phyloP scores from a whole-genome alignment of 768 basidiomycete species.

The Pisolithus orientalis region DNA sequence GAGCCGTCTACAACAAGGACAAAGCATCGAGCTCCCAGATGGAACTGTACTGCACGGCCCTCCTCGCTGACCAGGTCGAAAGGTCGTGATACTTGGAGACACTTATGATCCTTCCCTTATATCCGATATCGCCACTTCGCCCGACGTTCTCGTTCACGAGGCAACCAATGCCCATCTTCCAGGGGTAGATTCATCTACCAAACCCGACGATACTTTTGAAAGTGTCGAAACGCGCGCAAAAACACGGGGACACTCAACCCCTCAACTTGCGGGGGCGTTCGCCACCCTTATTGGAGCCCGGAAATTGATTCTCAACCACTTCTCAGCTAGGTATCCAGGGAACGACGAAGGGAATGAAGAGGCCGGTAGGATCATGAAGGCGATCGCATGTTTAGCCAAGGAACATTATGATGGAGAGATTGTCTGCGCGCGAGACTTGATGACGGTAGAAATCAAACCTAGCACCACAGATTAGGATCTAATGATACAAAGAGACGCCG shows the following conservation, averaged over 20 bases:
- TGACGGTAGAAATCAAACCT: constrained; percentile 56
- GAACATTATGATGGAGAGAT: constrained; percentile 50
- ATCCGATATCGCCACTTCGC: constrained; percentile 49
- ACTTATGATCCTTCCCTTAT: constrained; percentile 76
- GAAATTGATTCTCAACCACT: constrained; percentile 74
- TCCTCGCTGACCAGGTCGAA: constrained; percentile 57
- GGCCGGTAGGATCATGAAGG: constrained; percentile 53
- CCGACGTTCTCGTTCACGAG: constrained; percentile 80
- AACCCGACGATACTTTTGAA: constrained; percentile 54
- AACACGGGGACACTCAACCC: constrained; percentile 85
- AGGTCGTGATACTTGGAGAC: constrained; percentile 79
- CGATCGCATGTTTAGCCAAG: constrained; percentile 53
- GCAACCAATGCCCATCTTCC: constrained; percentile 84
- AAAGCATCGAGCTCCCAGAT: constrained; percentile 57
- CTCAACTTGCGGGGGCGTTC: constrained; percentile 84
- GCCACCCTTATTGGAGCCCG: constrained; percentile 58
- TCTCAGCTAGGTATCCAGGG: constrained; percentile 75
- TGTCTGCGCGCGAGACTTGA: constrained; percentile 67
- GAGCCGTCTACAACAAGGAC: constrained; percentile 59
- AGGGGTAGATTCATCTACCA: constrained; percentile 53
- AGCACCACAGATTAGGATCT: constrained; percentile 14
- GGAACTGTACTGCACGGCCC: constrained; percentile 71
- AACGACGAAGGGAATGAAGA: constrained; percentile 47
- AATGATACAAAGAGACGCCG: constrained; percentile 4
- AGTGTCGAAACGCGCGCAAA: constrained; percentile 57